A percentile compares a stretch with the other conserved stretches of the same genome.
These are phyloP conservation scores for Tolypocladium ophioglossoides DNA, from an alignment of 2,329 filamentous ascomycete genomes.

Conservation along the genomic window DNA sequence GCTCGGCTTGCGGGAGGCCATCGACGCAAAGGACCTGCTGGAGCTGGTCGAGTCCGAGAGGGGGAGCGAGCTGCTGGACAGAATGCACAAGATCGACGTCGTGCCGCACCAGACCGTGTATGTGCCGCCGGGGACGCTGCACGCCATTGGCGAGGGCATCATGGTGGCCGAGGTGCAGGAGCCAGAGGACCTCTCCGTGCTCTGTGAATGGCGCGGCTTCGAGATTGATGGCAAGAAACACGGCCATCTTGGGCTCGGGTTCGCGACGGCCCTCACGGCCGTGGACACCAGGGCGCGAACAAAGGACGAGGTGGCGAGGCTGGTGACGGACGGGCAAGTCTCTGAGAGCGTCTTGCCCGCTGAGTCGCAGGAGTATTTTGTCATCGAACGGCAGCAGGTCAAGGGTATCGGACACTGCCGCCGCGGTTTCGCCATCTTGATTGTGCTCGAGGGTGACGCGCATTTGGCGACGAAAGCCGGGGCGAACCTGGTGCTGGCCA, in stretches of 20 bases:
- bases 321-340: conserved; percentile 1
- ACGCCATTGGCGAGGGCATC: conserved; percentile 11
- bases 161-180: conserved; percentile 10
- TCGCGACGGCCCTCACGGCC: conserved; percentile 7
- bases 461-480: conserved; percentile 1
- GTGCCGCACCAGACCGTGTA: conserved; percentile 9
- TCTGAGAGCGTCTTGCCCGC: conserved; percentile 1
- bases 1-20: conserved; percentile 6
- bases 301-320: conserved; percentile 2
- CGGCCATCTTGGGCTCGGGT: conserved; percentile 9
- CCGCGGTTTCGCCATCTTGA: conserved; percentile 7
- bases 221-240: conserved; percentile 6
- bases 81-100: conserved; percentile 8
- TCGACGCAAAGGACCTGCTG: conserved; percentile 4
- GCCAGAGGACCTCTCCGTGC: conserved; percentile 9
- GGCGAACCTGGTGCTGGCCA: neutral
- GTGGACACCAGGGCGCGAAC: conserved; percentile 4
- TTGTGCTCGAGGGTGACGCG: conserved; percentile 4
- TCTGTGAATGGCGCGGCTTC: conserved; percentile 9
- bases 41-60: conserved; percentile 4
- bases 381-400: conserved; percentile 5
- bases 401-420: neutral
- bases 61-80: conserved; percentile 3
- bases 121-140: conserved; percentile 9
- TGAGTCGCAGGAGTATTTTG: conserved; percentile 7